These are phyloP conservation scores for Ploettnerulaceae sp. DNA, from an alignment of 2,329 filamentous ascomycete species.

Conservation along the genomic window DNA sequence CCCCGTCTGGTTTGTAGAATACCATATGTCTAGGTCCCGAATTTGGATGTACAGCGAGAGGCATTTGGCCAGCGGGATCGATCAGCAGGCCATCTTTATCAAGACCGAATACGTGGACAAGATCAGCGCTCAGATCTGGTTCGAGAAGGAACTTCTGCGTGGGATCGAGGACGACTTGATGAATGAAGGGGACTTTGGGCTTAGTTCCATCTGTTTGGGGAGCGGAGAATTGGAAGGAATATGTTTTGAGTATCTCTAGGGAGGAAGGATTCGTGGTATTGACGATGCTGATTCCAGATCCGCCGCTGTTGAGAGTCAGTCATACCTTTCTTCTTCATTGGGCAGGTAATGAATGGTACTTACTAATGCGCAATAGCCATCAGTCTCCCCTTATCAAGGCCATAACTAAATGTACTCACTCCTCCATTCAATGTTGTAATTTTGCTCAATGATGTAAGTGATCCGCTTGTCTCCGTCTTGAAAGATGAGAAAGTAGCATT, in stretches of 20 bases:
- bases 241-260: not conserved
- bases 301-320: not conserved
- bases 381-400: slow-evolving; percentile 29
- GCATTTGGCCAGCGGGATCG: not conserved
- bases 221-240: not conserved
- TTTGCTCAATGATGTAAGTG: slow-evolving; percentile 19
- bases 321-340: not conserved
- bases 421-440: slow-evolving; percentile 31
- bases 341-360: slow-evolving; percentile 23
- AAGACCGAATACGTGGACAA: slow-evolving; percentile 40
- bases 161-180: slow-evolving; percentile 46
- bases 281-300: slow-evolving; percentile 1
- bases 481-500: slow-evolving; percentile 1
- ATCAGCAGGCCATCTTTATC: not conserved
- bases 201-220: not conserved
- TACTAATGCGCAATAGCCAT: slow-evolving; percentile 48
- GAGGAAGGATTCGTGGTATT: not conserved
- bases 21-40: slow-evolving; percentile 46
- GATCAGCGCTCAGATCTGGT: slow-evolving; percentile 46
- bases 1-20: slow-evolving; percentile 34
- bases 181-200: slow-evolving; percentile 38
- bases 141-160: slow-evolving; percentile 43
- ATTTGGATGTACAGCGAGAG: slow-evolving; percentile 33
- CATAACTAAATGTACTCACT: slow-evolving; percentile 40
- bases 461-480: not conserved